Evolutionary conservation across 805 yeast species (phyloP), one percentile per base, ranked within the genome.

Genomic region (Saturnispora hagleri): DNA sequence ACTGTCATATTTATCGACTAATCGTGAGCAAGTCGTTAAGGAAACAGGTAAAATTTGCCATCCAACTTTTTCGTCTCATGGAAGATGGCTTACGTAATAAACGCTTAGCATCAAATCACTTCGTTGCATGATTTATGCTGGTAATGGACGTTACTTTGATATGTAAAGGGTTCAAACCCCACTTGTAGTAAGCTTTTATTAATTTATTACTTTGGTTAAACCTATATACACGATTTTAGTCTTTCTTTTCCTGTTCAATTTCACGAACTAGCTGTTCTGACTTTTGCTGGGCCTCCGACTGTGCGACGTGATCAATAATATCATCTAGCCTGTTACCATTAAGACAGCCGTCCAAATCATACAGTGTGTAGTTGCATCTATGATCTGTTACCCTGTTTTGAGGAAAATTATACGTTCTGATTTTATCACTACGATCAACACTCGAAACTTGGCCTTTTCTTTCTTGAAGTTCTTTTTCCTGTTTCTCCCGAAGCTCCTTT

Each of bases 301-400:
- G 65, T 38, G 71, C 77, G 53, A 83, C 76, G 1, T 70, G 77
- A 34, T 77, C 81, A 3, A 83, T 73, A 1, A 84, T 63, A 36
- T 73, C 78, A 51, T 81, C 84, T 33, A 84, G 62, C 54, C 71
- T 71, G 44, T 73, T 75, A 2, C 93, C 93, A 15, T 70, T 69
- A 77, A 85, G 68, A 35, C 83, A 75, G 2, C 82, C 84, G 8
- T 73, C 80, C 15, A 93, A 69, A 60, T 89, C 95, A 60, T 87
- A 84, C n/a, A 85, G 58, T 0, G 90, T 80, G 59, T 69, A 80
- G 2, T 90, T 89, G 62, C 96, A 89, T 47, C 99, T 73, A 62
- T 93, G 99, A 61, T 93, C 99, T 0, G 98, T 90, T 47, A 93
- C 79, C 58, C 99, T 75, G 64, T 89, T 89, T 61, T 93, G 97